A percentile compares a stretch with the other conserved stretches of the same genome.
phyloP scores from a whole-genome alignment of 2,329 filamentous ascomycete species.

The Microdochium trichocladiopsis region DNA sequence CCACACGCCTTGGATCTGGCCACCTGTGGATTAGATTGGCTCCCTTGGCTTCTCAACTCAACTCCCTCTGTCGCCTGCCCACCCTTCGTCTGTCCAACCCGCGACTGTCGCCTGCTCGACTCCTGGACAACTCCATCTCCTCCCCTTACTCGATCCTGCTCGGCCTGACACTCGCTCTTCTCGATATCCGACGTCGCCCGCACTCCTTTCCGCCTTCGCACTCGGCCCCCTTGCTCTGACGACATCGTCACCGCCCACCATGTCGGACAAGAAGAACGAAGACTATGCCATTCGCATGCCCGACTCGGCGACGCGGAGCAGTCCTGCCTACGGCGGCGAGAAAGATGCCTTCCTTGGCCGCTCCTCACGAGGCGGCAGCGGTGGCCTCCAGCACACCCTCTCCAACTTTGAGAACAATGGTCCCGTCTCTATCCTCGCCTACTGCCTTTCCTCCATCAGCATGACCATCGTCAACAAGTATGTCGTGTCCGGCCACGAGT shows the following conservation, averaged over 20 bases:
- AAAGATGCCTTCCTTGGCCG: conserved; percentile 40
- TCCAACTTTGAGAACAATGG: conserved; percentile 66
- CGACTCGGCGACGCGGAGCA: conserved; percentile 40
- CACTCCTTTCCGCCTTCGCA: neutral
- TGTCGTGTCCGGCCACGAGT: conserved; percentile 81
- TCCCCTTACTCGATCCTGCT: no score
- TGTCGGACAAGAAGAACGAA: conserved; percentile 88
- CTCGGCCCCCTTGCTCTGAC: neutral
- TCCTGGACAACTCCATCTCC: no score
- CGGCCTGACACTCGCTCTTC: neutral
- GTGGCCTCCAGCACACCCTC: conserved; percentile 25
- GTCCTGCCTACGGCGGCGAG: conserved; percentile 37
- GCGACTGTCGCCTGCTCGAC: no score
- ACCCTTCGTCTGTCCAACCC: no score
- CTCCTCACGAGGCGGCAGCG: conserved; percentile 30
- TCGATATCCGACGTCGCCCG: neutral
- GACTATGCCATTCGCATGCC: conserved; percentile 68
- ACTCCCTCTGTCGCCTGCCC: no score
- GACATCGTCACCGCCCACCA: conserved; percentile 30
- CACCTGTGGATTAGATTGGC: no score
- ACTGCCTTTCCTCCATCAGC: conserved; percentile 93
- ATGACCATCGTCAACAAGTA: conserved; percentile 99
- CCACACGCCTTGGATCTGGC: no score
- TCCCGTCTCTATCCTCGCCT: conserved; percentile 73
- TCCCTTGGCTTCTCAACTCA: no score